Percentiles rank a stretch among this genome's conserved stretches.
Conservation (phyloP, 257 asterid species). For the Orobanche coerulescens region DNA sequence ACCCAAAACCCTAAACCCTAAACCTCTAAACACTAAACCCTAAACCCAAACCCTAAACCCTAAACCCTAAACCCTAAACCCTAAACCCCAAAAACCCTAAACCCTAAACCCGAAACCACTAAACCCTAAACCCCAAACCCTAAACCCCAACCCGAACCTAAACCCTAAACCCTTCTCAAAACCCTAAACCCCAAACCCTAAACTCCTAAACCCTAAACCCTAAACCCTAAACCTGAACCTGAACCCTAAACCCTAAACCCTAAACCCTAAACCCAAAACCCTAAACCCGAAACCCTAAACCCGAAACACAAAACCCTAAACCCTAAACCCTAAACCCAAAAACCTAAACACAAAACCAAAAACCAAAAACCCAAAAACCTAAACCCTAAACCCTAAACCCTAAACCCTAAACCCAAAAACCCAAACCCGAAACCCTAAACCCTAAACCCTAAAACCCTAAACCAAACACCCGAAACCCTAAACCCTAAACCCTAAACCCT, state of each 20-base stretch:
- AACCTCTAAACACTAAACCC: neutral
- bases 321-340: conserved; percentile 17
- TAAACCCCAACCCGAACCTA: neutral
- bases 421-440: conserved; percentile 14
- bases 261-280: conserved; percentile 15
- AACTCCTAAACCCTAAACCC: neutral
- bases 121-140: neutral
- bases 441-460: neutral
- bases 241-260: conserved; percentile 6
- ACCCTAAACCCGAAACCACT: neutral
- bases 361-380: neutral
- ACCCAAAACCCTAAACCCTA: neutral
- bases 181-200: neutral
- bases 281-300: conserved; percentile 22
- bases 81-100: neutral
- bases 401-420: neutral
- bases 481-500: neutral
- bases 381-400: neutral
- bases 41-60: neutral
- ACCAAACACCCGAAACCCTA: neutral
- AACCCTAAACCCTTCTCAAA: neutral
- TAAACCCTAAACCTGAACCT: neutral
- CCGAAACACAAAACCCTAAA: conserved; percentile 22
- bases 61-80: neutral
- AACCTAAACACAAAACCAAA: conserved; percentile 7